Conservation (phyloP, 73 alveolate species). For the Vitrella brassicaformis region DNA sequence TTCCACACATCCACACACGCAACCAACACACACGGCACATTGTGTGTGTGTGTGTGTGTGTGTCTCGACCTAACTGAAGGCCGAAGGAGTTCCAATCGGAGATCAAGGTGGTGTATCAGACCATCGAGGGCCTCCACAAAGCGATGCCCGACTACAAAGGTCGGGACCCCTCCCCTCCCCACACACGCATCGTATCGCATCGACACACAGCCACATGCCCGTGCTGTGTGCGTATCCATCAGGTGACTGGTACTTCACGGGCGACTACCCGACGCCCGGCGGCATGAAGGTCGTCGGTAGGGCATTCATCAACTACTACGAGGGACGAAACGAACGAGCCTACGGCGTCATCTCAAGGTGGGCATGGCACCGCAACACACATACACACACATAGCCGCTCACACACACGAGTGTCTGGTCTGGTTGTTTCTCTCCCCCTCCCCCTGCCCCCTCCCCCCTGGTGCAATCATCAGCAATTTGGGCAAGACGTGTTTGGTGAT, state of each 20-base stretch:
- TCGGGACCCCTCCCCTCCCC: too few relatives aligned
- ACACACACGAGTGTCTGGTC: background rate
- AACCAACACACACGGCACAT: background rate
- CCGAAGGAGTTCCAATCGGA: slow-evolving; percentile 14
- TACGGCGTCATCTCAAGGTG: too few relatives aligned
- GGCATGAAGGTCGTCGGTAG: background rate
- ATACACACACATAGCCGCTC: background rate
- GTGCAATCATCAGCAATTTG: background rate
- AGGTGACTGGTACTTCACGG: slow-evolving; percentile 14
- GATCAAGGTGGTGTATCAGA: slow-evolving; percentile 16
- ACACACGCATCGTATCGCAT: too few relatives aligned
- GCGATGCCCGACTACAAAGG: slow-evolving; percentile 31
- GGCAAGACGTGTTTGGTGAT: background rate
- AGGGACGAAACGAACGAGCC: background rate
- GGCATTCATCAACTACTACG: background rate
- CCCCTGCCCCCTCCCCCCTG: background rate
- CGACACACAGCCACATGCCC: too few relatives aligned
- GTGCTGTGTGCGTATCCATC: background rate
- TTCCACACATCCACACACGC: too few relatives aligned
- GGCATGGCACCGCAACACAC: too few relatives aligned
- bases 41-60: background rate
- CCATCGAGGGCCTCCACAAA: slow-evolving; percentile 20
- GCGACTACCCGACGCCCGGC: slow-evolving; percentile 36
- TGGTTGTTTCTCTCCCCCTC: background rate
- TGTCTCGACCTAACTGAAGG: background rate